phyloP scores from a whole-genome alignment of 2,329 filamentous ascomycete genomes.

The Cladosporium sp. region DNA sequence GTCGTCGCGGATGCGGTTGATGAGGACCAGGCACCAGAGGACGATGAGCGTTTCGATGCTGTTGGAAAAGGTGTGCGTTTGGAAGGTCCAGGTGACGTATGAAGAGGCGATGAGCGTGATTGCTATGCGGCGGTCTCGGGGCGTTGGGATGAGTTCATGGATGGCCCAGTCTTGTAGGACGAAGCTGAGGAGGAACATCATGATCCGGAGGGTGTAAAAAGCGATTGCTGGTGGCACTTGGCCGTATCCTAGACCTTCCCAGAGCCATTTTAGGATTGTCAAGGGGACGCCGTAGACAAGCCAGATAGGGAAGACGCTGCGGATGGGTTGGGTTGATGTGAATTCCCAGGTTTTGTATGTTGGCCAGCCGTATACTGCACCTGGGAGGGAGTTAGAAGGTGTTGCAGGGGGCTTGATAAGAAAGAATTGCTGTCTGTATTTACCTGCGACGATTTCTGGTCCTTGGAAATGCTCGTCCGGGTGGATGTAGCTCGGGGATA shows the following conservation, averaged over 20 bases:
- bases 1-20: slow-evolving; percentile 75
- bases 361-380: slow-evolving; percentile 87
- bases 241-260: slow-evolving; percentile 76
- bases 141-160: slow-evolving; percentile 78
- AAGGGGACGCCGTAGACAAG: slow-evolving; percentile 91
- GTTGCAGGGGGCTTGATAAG: neutral
- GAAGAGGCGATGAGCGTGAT: slow-evolving; percentile 86
- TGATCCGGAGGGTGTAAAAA: slow-evolving; percentile 79
- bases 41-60: slow-evolving; percentile 91
- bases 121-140: slow-evolving; percentile 65
- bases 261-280: slow-evolving; percentile 87
- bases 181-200: slow-evolving; percentile 95
- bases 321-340: slow-evolving; percentile 78
- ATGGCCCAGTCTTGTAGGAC: slow-evolving; percentile 97
- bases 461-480: slow-evolving; percentile 99
- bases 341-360: slow-evolving; percentile 95
- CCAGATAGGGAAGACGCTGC: slow-evolving; percentile 96
- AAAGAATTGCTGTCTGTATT: slow-evolving; percentile 32
- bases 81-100: slow-evolving; percentile 98
- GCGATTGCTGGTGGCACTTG: slow-evolving; percentile 78
- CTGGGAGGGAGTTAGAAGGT: slow-evolving; percentile 43
- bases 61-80: slow-evolving; percentile 98
- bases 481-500: slow-evolving; percentile 93
- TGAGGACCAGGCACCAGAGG: slow-evolving; percentile 87
- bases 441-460: slow-evolving; percentile 94